phyloP scores from a whole-genome alignment of 257 asterid species.

The Orobanche coerulescens region DNA sequence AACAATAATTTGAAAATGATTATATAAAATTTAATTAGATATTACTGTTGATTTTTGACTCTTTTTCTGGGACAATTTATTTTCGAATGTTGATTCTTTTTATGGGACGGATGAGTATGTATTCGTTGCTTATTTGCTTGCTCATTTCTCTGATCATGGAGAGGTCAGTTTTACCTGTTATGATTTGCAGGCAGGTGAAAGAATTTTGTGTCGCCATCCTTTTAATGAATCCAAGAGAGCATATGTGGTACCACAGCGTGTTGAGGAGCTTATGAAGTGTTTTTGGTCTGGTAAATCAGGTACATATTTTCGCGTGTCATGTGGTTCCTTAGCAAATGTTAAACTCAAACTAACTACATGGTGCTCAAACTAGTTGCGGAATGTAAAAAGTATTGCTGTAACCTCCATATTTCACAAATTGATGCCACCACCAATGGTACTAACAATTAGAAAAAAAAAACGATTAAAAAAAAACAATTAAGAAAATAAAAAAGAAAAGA shows the following conservation, averaged over 20 bases:
- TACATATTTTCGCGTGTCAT: slow-evolving; percentile 12
- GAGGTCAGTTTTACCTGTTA: slow-evolving; percentile 2
- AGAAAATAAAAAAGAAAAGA: too few relatives aligned
- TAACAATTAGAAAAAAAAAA: neutral
- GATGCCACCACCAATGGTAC: neutral
- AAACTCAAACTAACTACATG: neutral
- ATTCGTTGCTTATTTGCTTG: neutral
- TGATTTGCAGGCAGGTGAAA: slow-evolving; percentile 57
- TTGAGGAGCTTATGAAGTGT: slow-evolving; percentile 87
- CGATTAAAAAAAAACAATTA: neutral
- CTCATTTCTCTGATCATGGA: neutral
- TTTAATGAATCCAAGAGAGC: slow-evolving; percentile 92
- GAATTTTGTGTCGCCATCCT: slow-evolving; percentile 88
- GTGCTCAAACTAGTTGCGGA: neutral
- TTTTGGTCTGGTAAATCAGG: slow-evolving; percentile 89
- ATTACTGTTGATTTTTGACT: too few relatives aligned
- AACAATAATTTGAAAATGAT: too few relatives aligned
- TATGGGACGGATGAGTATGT: too few relatives aligned
- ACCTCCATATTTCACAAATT: slow-evolving; percentile 3
- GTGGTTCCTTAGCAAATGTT: neutral
- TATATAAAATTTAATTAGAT: too few relatives aligned
- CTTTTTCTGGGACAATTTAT: too few relatives aligned
- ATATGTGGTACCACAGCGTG: slow-evolving; percentile 78
- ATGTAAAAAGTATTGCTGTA: neutral
- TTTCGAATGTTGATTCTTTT: too few relatives aligned